phyloP scores from a whole-genome alignment of 2,329 filamentous ascomycete species.

The Scedosporium apiospermum region DNA sequence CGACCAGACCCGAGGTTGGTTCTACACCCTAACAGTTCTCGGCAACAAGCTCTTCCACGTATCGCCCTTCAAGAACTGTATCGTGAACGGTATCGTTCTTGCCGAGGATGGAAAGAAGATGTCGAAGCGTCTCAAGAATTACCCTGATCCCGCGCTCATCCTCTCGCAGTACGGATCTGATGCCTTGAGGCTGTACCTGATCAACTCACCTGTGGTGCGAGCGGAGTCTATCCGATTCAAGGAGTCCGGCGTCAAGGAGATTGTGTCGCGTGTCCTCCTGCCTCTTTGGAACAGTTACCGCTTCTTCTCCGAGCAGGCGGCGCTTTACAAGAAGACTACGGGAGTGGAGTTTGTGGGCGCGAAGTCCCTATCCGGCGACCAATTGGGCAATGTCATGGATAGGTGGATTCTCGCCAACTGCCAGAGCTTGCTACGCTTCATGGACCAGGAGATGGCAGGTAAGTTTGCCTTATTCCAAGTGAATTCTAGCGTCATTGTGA shows the following conservation, averaged over 20 bases:
- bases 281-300: slow-evolving; percentile 19
- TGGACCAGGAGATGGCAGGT: slow-evolving; percentile 84
- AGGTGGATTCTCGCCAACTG: slow-evolving; percentile 89
- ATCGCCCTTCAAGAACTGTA: slow-evolving; percentile 17
- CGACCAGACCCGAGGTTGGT: slow-evolving; percentile 19
- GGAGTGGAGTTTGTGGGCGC: slow-evolving; percentile 11
- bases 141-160: slow-evolving; percentile 14
- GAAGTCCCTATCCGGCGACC: slow-evolving; percentile 10
- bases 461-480: slow-evolving; percentile 23
- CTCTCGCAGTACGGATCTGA: slow-evolving; percentile 16
- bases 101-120: slow-evolving; percentile 20
- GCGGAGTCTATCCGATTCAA: slow-evolving; percentile 18
- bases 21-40: slow-evolving; percentile 18
- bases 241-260: slow-evolving; percentile 16
- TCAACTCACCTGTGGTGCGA: slow-evolving; percentile 18
- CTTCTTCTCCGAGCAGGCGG: slow-evolving; percentile 17
- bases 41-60: slow-evolving; percentile 16
- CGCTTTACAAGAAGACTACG: slow-evolving; percentile 14
- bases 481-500: background rate
- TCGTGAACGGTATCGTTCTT: slow-evolving; percentile 18
- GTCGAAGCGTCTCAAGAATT: slow-evolving; percentile 20
- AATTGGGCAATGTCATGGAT: slow-evolving; percentile 61
- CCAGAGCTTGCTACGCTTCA: slow-evolving; percentile 82
- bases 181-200: slow-evolving; percentile 18
- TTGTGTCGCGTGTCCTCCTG: slow-evolving; percentile 15